These are phyloP conservation scores for Penicillium mononematosum DNA, from an alignment of 495 filamentous ascomycete species.

Conservation along the genomic window DNA sequence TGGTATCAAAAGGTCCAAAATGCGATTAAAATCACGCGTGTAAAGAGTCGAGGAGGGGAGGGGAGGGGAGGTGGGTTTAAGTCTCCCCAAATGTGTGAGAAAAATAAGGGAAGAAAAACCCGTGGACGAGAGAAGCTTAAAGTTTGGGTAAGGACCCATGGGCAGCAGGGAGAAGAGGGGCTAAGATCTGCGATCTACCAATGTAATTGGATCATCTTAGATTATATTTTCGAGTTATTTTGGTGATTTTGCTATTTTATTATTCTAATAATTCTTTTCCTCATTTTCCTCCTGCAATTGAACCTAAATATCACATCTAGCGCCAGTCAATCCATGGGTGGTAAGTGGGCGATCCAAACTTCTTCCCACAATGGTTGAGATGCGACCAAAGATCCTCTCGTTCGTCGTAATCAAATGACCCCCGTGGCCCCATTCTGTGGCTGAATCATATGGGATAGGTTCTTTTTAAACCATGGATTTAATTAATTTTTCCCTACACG, in stretches of 20 bases:
- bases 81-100: slow-evolving; percentile 11
- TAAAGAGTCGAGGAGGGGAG: neutral
- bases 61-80: neutral
- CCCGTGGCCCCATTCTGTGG: slow-evolving; percentile 3
- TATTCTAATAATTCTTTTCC: neutral
- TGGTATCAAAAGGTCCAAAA: neutral
- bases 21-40: neutral
- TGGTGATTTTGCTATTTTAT: slow-evolving; percentile 6
- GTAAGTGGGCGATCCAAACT: slow-evolving; percentile 21
- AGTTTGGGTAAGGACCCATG: slow-evolving; percentile 14
- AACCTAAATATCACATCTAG: slow-evolving; percentile 5
- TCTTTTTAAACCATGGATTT: neutral
- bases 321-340: slow-evolving; percentile 1
- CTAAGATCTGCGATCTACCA: slow-evolving; percentile 26
- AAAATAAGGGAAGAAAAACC: slow-evolving; percentile 9
- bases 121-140: slow-evolving; percentile 15
- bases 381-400: slow-evolving; percentile 9
- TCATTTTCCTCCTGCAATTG: neutral
- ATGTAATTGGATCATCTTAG: slow-evolving; percentile 19
- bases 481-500: neutral
- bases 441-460: neutral
- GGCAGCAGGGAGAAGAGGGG: slow-evolving; percentile 17
- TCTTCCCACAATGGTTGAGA: slow-evolving; percentile 5
- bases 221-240: neutral
- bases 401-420: slow-evolving; percentile 22